These are phyloP conservation scores for Guyanaporus albipodus DNA, from an alignment of 768 basidiomycete genomes.

Conservation along the genomic window DNA sequence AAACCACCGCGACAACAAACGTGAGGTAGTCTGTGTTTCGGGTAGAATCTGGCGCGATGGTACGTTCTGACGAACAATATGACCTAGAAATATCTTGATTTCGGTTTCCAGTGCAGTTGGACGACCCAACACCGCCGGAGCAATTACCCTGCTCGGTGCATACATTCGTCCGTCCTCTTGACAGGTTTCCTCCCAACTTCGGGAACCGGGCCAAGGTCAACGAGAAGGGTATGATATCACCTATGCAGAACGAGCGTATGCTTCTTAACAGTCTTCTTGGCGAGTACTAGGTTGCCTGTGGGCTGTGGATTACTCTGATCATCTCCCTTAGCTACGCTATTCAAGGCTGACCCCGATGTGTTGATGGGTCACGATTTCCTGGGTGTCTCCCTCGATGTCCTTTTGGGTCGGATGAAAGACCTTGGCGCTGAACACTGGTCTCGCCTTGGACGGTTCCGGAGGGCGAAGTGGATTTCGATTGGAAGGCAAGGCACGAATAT, in stretches of 20 bases:
- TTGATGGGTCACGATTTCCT: constrained; percentile 94
- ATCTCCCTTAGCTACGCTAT: constrained; percentile 53
- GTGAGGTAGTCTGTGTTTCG: constrained; percentile 87
- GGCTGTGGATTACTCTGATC: background rate
- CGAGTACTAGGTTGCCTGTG: constrained; percentile 28
- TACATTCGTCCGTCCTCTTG: constrained; percentile 88
- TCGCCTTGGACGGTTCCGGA: constrained; percentile 83
- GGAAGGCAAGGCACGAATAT: constrained; percentile 83
- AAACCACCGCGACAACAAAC: constrained; percentile 89
- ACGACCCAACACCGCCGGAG: constrained; percentile 90
- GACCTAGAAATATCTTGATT: background rate
- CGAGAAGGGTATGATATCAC: constrained; percentile 63
- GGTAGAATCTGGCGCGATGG: constrained; percentile 79
- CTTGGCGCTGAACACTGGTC: constrained; percentile 94
- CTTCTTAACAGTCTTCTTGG: constrained; percentile 80
- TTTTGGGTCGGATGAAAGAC: constrained; percentile 88
- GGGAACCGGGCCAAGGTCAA: constrained; percentile 63
- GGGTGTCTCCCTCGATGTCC: constrained; percentile 83
- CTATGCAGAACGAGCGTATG: constrained; percentile 79
- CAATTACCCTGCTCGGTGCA: constrained; percentile 76
- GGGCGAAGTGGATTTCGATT: constrained; percentile 77
- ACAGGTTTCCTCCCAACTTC: constrained; percentile 81
- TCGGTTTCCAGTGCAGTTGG: constrained; percentile 63
- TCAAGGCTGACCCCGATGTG: constrained; percentile 90
- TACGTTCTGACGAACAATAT: constrained; percentile 26